phyloP scores from a whole-genome alignment of 306 rosid genomes.

The Ammopiptanthus mongolicus region DNA sequence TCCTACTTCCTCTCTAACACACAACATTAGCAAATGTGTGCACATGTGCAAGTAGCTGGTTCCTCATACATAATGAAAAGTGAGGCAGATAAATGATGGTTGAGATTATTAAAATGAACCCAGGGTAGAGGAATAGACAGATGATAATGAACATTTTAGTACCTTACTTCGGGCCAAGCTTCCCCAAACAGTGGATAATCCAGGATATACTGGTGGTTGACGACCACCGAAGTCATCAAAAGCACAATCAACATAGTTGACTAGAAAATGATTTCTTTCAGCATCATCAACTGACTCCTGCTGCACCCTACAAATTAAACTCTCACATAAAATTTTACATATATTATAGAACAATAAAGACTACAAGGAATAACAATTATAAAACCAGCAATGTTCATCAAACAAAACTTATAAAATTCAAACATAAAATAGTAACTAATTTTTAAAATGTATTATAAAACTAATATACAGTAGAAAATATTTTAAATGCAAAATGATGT shows the following conservation, averaged over 20 bases:
- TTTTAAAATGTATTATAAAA: too few relatives aligned
- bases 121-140: slow-evolving; percentile 1
- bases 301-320: slow-evolving; percentile 72
- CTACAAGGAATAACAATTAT: not conserved
- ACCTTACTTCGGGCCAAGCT: slow-evolving; percentile 99
- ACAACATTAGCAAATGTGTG: slow-evolving; percentile 8
- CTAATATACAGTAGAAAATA: not conserved
- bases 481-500: not conserved
- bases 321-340: not conserved
- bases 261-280: slow-evolving; percentile 93
- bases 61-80: not conserved
- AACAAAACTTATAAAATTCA: not conserved
- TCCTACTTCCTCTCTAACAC: not conserved
- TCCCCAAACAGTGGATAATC: slow-evolving; percentile 98
- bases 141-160: slow-evolving; percentile 17
- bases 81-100: not conserved
- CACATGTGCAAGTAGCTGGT: not conserved
- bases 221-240: slow-evolving; percentile 99
- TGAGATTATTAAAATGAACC: not conserved
- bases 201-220: slow-evolving; percentile 98
- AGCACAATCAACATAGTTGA: slow-evolving; percentile 90
- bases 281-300: slow-evolving; percentile 98
- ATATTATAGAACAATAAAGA: not conserved
- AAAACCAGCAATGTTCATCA: not conserved
- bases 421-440: not conserved